Conservation (phyloP, 352 stramenopile species). For the Globisporangium cylindrosporum region DNA sequence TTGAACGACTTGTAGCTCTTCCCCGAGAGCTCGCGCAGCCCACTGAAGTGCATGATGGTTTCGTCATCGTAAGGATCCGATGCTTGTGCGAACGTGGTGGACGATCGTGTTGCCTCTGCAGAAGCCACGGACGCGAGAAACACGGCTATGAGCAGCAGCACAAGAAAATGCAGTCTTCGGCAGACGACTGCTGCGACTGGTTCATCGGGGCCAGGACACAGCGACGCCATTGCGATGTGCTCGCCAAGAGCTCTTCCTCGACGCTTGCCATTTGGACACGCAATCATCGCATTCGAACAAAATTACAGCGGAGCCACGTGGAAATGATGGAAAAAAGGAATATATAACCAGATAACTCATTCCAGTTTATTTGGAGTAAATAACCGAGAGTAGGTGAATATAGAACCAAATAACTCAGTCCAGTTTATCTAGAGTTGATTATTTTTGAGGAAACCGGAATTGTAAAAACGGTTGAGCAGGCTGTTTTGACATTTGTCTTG, state of each 20-base stretch:
- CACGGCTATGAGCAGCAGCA: neutral
- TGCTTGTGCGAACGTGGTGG: neutral
- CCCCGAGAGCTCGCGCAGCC: constrained; percentile 58
- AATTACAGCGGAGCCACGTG: neutral
- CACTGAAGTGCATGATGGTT: constrained; percentile 38
- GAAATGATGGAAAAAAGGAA: neutral
- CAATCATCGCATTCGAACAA: constrained; percentile 7
- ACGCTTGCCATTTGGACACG: constrained; percentile 8
- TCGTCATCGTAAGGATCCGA: constrained; percentile 5
- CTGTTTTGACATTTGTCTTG: neutral
- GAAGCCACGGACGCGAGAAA: neutral
- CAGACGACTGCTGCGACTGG: neutral
- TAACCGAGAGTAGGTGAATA: neutral
- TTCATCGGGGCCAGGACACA: neutral
- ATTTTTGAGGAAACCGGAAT: neutral
- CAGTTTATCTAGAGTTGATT: neutral
- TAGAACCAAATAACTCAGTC: neutral
- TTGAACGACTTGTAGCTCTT: constrained; percentile 61
- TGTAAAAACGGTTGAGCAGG: neutral
- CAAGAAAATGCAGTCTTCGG: neutral
- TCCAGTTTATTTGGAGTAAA: neutral
- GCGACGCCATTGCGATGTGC: constrained; percentile 1
- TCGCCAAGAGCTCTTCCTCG: constrained; percentile 1
- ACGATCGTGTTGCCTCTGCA: neutral
- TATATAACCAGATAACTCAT: neutral